phyloP scores from a whole-genome alignment of 805 yeast genomes.

The Debaryomyces maramus region DNA sequence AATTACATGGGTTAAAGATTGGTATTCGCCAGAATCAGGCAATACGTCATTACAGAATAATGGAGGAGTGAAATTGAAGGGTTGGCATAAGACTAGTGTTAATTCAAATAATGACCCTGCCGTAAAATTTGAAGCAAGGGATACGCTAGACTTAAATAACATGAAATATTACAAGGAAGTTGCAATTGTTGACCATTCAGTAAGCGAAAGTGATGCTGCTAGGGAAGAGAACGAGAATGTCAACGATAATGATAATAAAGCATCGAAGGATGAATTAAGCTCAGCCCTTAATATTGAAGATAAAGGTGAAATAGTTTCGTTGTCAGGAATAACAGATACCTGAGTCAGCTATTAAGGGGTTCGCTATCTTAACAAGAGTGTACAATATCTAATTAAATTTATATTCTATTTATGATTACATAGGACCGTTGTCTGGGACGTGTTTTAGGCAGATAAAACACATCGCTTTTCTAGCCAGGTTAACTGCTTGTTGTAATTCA shows the following conservation, averaged over 20 bases:
- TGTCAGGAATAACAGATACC: conserved; percentile 11
- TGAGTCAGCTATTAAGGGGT: too few relatives aligned
- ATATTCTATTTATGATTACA: too few relatives aligned
- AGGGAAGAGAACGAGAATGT: conserved; percentile 9
- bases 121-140: conserved; percentile 25
- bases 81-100: conserved; percentile 36
- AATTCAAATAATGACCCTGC: conserved; percentile 15
- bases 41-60: not conserved
- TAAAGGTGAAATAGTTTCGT: conserved; percentile 22
- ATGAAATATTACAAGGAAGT: conserved; percentile 41
- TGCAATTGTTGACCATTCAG: conserved; percentile 46
- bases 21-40: conserved; percentile 30
- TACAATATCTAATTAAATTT: too few relatives aligned
- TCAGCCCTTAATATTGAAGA: conserved; percentile 23
- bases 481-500: conserved; percentile 47
- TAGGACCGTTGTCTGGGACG: too few relatives aligned
- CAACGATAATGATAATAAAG: not conserved
- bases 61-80: conserved; percentile 24
- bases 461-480: conserved; percentile 59
- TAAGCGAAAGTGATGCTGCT: conserved; percentile 20
- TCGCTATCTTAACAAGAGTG: too few relatives aligned
- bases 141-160: conserved; percentile 44
- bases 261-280: conserved; percentile 15
- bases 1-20: conserved; percentile 41
- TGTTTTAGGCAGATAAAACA: conserved; percentile 52